phyloP scores from a whole-genome alignment of 441 rosid genomes.

The Gossypium schwendimanii region DNA sequence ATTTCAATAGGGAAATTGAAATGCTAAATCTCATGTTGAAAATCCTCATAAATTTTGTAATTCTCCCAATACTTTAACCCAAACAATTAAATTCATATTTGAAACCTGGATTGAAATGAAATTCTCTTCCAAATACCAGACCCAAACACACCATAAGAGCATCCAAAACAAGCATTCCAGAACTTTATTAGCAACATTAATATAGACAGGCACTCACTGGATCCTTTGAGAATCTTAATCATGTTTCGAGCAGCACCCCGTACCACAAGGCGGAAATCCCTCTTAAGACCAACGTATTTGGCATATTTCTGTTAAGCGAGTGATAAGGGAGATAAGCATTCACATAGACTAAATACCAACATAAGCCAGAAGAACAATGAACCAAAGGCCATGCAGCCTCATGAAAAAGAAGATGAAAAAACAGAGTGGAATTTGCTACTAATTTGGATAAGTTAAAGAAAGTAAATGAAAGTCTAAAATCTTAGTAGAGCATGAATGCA shows the following conservation, averaged over 20 bases:
- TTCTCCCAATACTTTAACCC: conserved; percentile 1
- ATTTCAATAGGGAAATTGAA: background rate
- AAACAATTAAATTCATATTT: background rate
- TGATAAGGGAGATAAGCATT: conserved; percentile 19
- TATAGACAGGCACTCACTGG: conserved; percentile 42
- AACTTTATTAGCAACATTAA: conserved; percentile 6
- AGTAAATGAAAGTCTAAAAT: background rate
- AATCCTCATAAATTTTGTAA: background rate
- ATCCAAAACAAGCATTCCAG: conserved; percentile 7
- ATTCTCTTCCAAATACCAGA: background rate
- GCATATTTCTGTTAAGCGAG: conserved; percentile 62
- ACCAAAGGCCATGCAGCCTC: conserved; percentile 9
- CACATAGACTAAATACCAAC: background rate
- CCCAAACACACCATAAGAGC: background rate
- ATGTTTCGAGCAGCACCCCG: conserved; percentile 97
- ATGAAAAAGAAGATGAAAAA: background rate
- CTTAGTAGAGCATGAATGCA: background rate
- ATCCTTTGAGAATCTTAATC: conserved; percentile 76
- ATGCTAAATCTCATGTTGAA: background rate
- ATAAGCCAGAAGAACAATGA: conserved; percentile 11
- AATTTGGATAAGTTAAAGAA: background rate
- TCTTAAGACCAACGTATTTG: conserved; percentile 80
- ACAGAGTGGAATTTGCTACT: background rate
- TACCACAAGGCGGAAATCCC: conserved; percentile 93
- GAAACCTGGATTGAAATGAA: background rate